Base-by-base conservation (phyloP, 2,329 filamentous ascomycete species). In the Pseudocercospora pini-densiflorae region DNA sequence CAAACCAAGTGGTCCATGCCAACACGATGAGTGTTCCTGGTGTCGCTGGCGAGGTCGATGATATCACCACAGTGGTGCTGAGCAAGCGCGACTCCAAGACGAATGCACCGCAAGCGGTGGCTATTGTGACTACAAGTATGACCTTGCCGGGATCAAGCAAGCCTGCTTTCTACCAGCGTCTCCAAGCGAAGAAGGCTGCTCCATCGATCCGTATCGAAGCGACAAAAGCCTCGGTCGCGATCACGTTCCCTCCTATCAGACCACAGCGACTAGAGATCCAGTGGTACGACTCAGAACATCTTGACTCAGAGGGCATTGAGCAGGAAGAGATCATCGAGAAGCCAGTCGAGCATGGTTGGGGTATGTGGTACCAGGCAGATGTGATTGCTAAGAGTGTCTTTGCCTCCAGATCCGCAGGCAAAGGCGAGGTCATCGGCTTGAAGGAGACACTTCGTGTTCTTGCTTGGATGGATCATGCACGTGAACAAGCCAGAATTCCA, bases 341-440 rank as follows among this genome's bases (percentile, higher is more conserved):
- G 57, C 72, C 72, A 9, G 71, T 75, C 24, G 63, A 66, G 45
- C 63, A 55, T 24, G 74, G 74, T 36, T 76, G 74, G 74, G 74
- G 74, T 7, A 68, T 76, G 24, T 75, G 74, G 73, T 76, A 75
- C 61, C 74, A 76, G 66, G 74, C 74, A 29, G 74, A 76, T 66
- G 69, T 75, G 24, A 73, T 76, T 45, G 74, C 73, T 54, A 53
- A 65, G 43, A 62, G 29, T 16, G 54, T 59, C 29, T 16, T 63
- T 29, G 29, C 36, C 10, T 29, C 27, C 8, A 58, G 40, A 51
- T 19, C 53, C 19, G 61, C 24, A 59, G 53, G 21, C 12, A 40
- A 59, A 51, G 61, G 61, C 9, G 61, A 63, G 36, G 61, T 63
- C 5, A 59, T 63, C 14, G 61, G 53, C 36, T 47, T 45, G 5